phyloP scores from a whole-genome alignment of 257 asterid genomes.

The Plectranthus barbatus region DNA sequence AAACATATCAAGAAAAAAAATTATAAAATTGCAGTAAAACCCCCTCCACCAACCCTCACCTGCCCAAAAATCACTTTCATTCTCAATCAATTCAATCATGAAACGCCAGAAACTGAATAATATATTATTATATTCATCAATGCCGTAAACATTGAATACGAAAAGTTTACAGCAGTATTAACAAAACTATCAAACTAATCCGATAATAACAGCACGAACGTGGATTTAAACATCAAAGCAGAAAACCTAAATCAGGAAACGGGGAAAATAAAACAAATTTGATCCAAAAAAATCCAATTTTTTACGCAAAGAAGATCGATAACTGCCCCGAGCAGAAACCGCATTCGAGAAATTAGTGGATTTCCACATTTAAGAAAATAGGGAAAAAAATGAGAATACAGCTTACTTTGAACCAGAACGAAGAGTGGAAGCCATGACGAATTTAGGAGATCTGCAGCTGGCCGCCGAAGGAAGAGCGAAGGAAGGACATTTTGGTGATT shows the following conservation, averaged over 20 bases:
- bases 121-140: neutral
- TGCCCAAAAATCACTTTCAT: neutral
- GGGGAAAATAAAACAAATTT: neutral
- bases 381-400: neutral
- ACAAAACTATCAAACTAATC: neutral
- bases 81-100: neutral
- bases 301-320: neutral
- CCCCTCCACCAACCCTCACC: neutral
- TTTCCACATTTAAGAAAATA: no score
- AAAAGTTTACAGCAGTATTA: neutral
- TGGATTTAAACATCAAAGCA: neutral
- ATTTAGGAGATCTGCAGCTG: conserved; percentile 64
- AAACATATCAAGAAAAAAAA: neutral
- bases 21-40: neutral
- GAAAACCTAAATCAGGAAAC: conserved; percentile 15
- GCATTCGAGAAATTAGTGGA: neutral
- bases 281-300: conserved; percentile 20
- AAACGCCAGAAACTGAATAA: neutral
- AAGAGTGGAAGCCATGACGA: conserved; percentile 69
- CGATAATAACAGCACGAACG: neutral
- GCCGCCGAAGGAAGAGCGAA: conserved; percentile 38
- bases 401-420: conserved; percentile 53
- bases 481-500: conserved; percentile 19
- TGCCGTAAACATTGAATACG: neutral
- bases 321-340: neutral